A percentile compares a stretch with the other conserved stretches of the same genome.
phyloP scores from a whole-genome alignment of 495 filamentous ascomycete genomes.

The Usnea hakonensis region DNA sequence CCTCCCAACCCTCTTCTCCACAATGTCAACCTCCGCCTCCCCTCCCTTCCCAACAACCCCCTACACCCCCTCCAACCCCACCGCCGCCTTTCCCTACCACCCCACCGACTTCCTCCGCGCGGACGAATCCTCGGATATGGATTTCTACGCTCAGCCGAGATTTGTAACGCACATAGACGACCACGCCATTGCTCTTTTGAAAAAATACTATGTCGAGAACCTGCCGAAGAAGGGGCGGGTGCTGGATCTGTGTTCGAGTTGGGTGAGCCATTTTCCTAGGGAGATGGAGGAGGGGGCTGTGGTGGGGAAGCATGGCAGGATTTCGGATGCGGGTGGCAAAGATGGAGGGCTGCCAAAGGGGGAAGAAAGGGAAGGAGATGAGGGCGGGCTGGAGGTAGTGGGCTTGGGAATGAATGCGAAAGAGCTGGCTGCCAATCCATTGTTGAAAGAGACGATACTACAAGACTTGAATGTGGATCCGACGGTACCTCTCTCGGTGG shows the following conservation, averaged over 20 bases:
- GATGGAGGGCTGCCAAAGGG: background rate
- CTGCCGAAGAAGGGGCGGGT: constrained; percentile 29
- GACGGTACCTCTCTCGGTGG: constrained; percentile 14
- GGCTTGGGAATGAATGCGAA: constrained; percentile 34
- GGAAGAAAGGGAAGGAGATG: background rate
- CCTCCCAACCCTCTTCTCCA: constrained; percentile 19
- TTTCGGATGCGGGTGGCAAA: no score
- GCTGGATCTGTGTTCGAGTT: constrained; percentile 39
- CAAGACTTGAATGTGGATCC: constrained; percentile 34
- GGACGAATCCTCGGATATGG: constrained; percentile 31
- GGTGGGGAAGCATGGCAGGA: background rate
- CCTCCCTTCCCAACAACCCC: background rate
- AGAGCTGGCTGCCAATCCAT: constrained; percentile 33
- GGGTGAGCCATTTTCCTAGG: constrained; percentile 36
- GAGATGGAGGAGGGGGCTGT: constrained; percentile 21
- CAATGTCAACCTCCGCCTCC: constrained; percentile 14
- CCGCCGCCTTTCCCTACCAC: constrained; percentile 30
- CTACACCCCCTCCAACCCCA: constrained; percentile 15
- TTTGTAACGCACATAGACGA: constrained; percentile 45
- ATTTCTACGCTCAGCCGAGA: constrained; percentile 37
- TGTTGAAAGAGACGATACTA: constrained; percentile 25
- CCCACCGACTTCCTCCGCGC: constrained; percentile 29
- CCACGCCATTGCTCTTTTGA: constrained; percentile 32
- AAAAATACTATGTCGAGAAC: constrained; percentile 30
- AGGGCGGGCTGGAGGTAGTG: constrained; percentile 16